Base-by-base conservation (phyloP, 495 filamentous ascomycete species). In the Aspergillus carlsbadensis region DNA sequence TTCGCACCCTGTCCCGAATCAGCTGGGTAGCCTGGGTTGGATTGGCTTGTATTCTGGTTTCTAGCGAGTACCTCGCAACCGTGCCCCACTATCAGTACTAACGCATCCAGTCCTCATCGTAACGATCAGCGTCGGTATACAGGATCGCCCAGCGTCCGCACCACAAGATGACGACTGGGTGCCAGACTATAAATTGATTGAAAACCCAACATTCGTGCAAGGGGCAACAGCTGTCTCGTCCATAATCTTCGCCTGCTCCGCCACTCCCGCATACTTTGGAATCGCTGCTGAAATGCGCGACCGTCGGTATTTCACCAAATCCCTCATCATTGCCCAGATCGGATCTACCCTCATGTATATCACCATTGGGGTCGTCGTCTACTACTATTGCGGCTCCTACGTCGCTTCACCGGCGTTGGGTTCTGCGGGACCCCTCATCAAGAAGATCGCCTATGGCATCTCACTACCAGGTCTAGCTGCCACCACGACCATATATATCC, bases 391-490 rank as follows among this genome's bases (percentile, higher is more conserved):
- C 35, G 90, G 90, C 5, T 70, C 67, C 0, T 75, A 77, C 10
- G 88, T 92, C 47, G 66, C 73, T 10, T 85, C 85, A 1, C 90
- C 90, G 1, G 87, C 87, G 5, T 79, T 92, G 1, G 79, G 86
- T 10, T 86, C 86, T 0, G 84, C 85, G 14, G 79, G 83, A 11
- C 61, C 67, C 0, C 5, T 54, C 0, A 58, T 93, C 8, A 83
- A 85, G 57, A 88, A 88, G 64, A 56, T 77, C 10, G 83, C 87
- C 0, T 94, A 89, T 61, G 90, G 89, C 11, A 74, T 94, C 53
- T 89, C 87, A 7, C 69, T 90, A 1, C 89, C 89, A 0, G 89
- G 87, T 11, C 56, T 77, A 11, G 64, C 78, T 26, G 64, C 78
- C 50, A 67, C 67, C 7, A 70, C 83, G 33, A 84, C 89, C 53